Base-by-base conservation (phyloP, 2,329 filamentous ascomycete genomes). In the Aureobasidium subglaciale region DNA sequence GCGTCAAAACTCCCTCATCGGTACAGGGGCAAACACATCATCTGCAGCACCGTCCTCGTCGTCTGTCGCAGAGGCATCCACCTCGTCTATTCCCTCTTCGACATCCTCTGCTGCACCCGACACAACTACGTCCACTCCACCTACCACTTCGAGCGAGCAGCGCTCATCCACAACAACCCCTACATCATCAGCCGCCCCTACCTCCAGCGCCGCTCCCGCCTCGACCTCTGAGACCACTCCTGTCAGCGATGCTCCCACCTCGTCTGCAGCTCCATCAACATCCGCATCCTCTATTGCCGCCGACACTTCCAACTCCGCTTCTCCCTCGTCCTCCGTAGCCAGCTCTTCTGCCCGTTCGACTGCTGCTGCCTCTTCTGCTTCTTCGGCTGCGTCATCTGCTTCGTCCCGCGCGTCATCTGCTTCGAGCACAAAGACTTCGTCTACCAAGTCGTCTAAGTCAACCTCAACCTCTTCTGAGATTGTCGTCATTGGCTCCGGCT, bases 1-100 rank as follows among this genome's bases (percentile, higher is more conserved):
- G 61, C 59, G 62, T 22, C 65, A 67, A 56, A 63, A 66, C 63
- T 65, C 68, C 59, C 63, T 63, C 6, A 62, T 63, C 9, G 67
- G 64, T 13, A 68, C 66, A 13, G 67, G 65, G 15, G 60, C 58
- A 13, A 42, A 37, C 38, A 55, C 22, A 18, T n/a, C 50, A 2
- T 43, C 38, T 22, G 20, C 38, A 2, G 29, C 38, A 6, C n/a
- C 49, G 18, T 8, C 56, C 6, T 48, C 56, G 9, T 54, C 55
- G 13, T 38, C 56, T 6, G 48, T 45, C 20, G 45, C 41, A 7
- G 52, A 56, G 13, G 15, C 22, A 24, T 30, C 58, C 29, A 59
- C 56, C 13, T 53, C 49, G 49, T 40, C 49, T 27, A 29, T 16
- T n/a, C 16, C 27, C 15, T 29, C 49, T 29, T 24, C 49, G 9